Percentiles rank a stretch among this genome's conserved stretches.
phyloP scores from a whole-genome alignment of 1,139 yeast species.

The Yamadazyma dushanensis region DNA sequence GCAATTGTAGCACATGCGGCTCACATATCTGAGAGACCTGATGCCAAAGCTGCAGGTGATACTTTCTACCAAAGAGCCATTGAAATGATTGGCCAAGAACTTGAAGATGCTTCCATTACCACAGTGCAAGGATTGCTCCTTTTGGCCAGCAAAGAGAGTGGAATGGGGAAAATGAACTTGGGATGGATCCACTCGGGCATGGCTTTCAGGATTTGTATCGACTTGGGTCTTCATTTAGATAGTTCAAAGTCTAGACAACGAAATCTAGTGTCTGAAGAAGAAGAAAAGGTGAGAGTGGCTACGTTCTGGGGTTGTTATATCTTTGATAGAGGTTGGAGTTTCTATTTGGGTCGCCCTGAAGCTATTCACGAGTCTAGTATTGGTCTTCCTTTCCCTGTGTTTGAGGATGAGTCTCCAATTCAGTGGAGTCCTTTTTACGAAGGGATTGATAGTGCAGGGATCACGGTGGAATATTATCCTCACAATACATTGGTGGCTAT shows the following conservation, averaged over 20 bases:
- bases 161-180: conserved; percentile 11
- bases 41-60: conserved; percentile 8
- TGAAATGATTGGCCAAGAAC: conserved; percentile 12
- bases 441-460: conserved; percentile 1
- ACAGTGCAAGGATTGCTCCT: conserved; percentile 14
- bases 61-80: conserved; percentile 11
- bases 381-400: conserved; percentile 8
- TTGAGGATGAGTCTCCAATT: conserved; percentile 6
- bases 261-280: conserved; percentile 11
- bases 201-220: conserved; percentile 14
- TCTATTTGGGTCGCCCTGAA: conserved; percentile 14
- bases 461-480: conserved; percentile 6
- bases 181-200: conserved; percentile 17
- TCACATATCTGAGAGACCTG: conserved; percentile 10
- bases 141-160: conserved; percentile 15
- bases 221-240: conserved; percentile 14
- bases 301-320: conserved; percentile 17
- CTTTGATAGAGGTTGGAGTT: conserved; percentile 15
- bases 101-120: conserved; percentile 13
- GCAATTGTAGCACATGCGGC: conserved; percentile 12
- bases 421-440: conserved; percentile 10
- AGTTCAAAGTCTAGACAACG: conserved; percentile 6
- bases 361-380: conserved; percentile 11
- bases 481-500: conserved; percentile 11
- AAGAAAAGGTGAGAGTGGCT: conserved; percentile 9